Base-by-base conservation (phyloP, 31 red algal genomes). In the Bonnemaisonia californica region DNA sequence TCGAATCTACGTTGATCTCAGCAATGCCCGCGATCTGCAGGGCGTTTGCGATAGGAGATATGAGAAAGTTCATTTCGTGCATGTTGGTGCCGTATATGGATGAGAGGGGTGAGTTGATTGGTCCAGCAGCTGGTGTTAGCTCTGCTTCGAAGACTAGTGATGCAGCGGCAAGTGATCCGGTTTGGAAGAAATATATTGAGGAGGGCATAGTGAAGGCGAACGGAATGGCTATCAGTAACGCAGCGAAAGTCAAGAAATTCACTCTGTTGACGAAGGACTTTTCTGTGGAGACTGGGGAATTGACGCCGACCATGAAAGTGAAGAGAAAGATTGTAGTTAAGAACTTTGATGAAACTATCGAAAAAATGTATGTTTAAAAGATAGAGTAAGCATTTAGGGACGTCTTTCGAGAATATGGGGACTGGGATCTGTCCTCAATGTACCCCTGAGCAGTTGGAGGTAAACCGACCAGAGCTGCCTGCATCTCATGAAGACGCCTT, bases 241-340 rank as follows among this genome's bases (percentile, higher is more conserved):
- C 88, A 1, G 73, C 87, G 2, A 86, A 86, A 27, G 79, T 96
- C 3, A 69, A 77, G 42, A 91, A 91, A 56, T 90, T 57, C 41
- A 71, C 61, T 4, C 26, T 96, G 47, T 64, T 96, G 51, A 24
- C 45, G 31, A 72, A 77, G 40, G 96, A 95, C 65, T 92, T 98
- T 41, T 86, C 80, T 41, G 83, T 93, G 19, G 92, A 93, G 19
- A 75, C 64, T 62, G 96, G 91, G 19, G 92, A 95, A 63, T 75
- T 98, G 26, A 98, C 96, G 18, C 96, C 96, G 3, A 95, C 96
- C 2, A 82, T 98, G 82, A 98, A 98, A 74, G 82, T 98, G 38
- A 95, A 95, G 89, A 83, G 96, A 36, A 89, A 80, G 63, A 75
- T 92, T 29, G 87, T 94, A 13, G 80, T 83, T 26, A 29, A 82